Conservation (phyloP, 2,329 filamentous ascomycete genomes). For the Neofusicoccum umdonicola region DNA sequence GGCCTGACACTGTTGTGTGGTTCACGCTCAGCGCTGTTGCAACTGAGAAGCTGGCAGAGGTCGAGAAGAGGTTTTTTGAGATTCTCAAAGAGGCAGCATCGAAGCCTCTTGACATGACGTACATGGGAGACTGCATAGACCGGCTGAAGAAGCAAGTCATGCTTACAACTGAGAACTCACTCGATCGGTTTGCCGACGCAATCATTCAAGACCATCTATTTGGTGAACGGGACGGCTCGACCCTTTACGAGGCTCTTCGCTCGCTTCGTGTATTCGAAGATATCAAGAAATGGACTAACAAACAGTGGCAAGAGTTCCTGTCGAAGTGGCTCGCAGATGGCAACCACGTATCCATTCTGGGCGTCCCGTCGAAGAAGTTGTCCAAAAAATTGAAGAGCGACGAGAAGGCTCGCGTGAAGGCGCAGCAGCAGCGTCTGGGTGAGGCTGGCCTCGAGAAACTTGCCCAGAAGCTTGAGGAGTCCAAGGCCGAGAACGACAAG, state of each 20-base stretch:
- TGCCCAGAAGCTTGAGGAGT: constrained; percentile 71
- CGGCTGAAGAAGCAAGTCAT: constrained; percentile 79
- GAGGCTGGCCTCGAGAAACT: constrained; percentile 76
- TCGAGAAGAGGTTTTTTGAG: constrained; percentile 81
- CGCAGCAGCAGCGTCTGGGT: constrained; percentile 76
- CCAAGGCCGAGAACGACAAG: constrained; percentile 84
- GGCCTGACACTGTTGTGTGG: constrained; percentile 80
- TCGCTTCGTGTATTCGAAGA: constrained; percentile 57
- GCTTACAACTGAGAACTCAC: constrained; percentile 77
- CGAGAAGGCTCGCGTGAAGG: constrained; percentile 74
- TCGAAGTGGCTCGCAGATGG: constrained; percentile 83
- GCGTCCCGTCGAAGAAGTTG: constrained; percentile 77
- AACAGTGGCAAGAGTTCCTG: constrained; percentile 79
- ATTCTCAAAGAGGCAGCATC: constrained; percentile 77
- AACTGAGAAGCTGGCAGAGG: constrained; percentile 77
- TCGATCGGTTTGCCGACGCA: constrained; percentile 76
- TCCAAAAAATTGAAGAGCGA: constrained; percentile 78
- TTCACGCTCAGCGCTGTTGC: constrained; percentile 84
- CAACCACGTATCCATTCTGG: constrained; percentile 82
- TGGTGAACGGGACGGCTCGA: constrained; percentile 73
- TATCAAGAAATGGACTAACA: constrained; percentile 76
- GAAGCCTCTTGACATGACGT: constrained; percentile 83
- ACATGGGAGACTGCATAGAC: constrained; percentile 82
- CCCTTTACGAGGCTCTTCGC: constrained; percentile 40
- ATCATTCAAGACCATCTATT: constrained; percentile 93